These are phyloP conservation scores for Erigeron philadelphicus DNA, from an alignment of 140 eudicot species.

Conservation along the genomic window DNA sequence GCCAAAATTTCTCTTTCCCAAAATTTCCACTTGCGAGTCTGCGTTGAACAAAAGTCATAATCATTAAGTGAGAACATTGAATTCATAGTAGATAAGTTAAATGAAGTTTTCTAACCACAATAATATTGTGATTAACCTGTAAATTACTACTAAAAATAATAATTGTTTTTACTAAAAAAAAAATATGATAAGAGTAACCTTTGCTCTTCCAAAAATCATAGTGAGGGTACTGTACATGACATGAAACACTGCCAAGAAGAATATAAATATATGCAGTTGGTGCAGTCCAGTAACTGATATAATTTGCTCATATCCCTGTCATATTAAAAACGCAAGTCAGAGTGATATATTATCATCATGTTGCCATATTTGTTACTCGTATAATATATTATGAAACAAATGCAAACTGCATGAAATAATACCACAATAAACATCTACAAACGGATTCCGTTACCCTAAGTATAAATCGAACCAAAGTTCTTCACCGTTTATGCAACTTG, in stretches of 20 bases:
- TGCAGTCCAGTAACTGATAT: slow-evolving; percentile 71
- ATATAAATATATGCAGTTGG: slow-evolving; percentile 90
- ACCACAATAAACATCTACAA: too few relatives aligned
- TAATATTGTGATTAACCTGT: not conserved
- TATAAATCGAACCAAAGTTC: too few relatives aligned
- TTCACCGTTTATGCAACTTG: too few relatives aligned
- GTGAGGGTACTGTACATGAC: slow-evolving; percentile 67
- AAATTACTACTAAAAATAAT: not conserved
- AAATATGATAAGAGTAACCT: slow-evolving; percentile 39
- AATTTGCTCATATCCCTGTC: slow-evolving; percentile 70
- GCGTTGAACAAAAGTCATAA: slow-evolving; percentile 18
- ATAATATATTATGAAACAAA: too few relatives aligned
- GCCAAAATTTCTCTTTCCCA: slow-evolving; percentile 61
- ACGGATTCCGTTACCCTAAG: too few relatives aligned
- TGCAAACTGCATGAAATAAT: too few relatives aligned
- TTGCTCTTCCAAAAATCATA: slow-evolving; percentile 67
- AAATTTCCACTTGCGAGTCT: slow-evolving; percentile 86
- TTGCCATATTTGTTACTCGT: too few relatives aligned
- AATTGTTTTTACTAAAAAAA: not conserved
- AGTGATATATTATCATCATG: too few relatives aligned
- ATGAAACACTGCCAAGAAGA: slow-evolving; percentile 89
- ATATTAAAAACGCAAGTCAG: not conserved
- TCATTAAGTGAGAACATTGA: not conserved
- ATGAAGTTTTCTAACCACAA: not conserved
- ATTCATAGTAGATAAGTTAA: not conserved